Evolutionary conservation across 2,329 filamentous ascomycete genomes (phyloP), one percentile per base, ranked within the genome.

Genomic region (Sodiomyces alkalinus): DNA sequence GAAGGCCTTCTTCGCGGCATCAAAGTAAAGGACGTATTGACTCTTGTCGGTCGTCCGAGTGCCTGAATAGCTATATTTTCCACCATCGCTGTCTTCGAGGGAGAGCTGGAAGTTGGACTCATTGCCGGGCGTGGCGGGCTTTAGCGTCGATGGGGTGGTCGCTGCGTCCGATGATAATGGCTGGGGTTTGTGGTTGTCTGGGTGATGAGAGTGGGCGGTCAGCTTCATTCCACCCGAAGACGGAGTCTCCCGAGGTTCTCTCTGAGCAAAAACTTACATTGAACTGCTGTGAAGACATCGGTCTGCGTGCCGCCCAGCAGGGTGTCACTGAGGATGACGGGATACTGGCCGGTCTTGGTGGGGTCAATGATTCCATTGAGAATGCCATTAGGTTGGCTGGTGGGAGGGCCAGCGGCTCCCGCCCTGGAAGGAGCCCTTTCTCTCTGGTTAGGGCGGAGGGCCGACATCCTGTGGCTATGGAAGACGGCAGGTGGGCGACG

Each of bases 11-110:
- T 71, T 73, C 12, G 63, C 58, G 7, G 76, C 64, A 49, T 92
- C 80, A 45, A 87, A 90, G 33, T 87, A 68, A 28, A 92, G 64
- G 20, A 75, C 67, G 43, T 69, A 75, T 45, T 74, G 64, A 31
- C 56, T 60, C 32, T 66, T 60, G 33, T 64, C 62, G 15, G 59
- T 63, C 30, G 62, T 63, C 29, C 73, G 62, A 3, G 60, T 62
- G 33, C 76, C 74, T 24, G 64, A 60, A 45, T 73, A 77, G 17
- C 63, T 56, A 42, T 77, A 75, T 30, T 64, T 64, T 30, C 61
- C 60, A 35, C 60, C 61, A 29, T 62, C 58, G n/a, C n/a, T n/a
- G 35, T 73, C 67, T 31, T 53, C 55, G 38, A 65, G 69, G 24
- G 57, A 53, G 26, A 74, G 53, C 35, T 72, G 64, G 47, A 66